Evolutionary conservation across 306 rosid genomes (phyloP).

Genomic region (Casuarina glauca): DNA sequence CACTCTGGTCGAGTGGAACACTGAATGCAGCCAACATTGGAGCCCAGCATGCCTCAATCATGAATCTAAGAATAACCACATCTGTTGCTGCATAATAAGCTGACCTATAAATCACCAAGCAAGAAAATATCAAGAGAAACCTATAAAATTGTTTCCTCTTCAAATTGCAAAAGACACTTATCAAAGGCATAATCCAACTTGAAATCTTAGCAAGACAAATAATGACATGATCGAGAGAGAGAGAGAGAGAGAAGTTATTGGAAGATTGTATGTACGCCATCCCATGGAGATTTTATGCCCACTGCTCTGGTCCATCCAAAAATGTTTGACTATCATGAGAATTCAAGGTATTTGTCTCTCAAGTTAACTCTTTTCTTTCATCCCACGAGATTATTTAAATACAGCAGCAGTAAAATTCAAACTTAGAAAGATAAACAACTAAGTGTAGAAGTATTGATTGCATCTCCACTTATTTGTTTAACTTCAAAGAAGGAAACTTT

Average conservation of each 20-base stretch:
- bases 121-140: conserved; percentile 20
- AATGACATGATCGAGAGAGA: background rate
- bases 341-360: background rate
- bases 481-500: background rate
- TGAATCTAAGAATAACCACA: conserved; percentile 87
- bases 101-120: conserved; percentile 65
- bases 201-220: conserved; percentile 13
- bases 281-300: background rate
- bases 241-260: background rate
- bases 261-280: background rate
- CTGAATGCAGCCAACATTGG: conserved; percentile 99
- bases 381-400: background rate
- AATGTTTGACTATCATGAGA: background rate
- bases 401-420: background rate
- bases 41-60: conserved; percentile 99
- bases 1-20: conserved; percentile 97
- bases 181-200: background rate
- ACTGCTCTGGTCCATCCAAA: background rate
- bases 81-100: conserved; percentile 96
- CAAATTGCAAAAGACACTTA: conserved; percentile 7
- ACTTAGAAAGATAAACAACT: background rate
- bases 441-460: background rate
- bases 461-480: conserved; percentile 13
- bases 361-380: background rate
- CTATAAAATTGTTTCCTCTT: background rate